Base-by-base conservation (phyloP, 192 early-diverging fungal species). In the Backusella mclennaniae region DNA sequence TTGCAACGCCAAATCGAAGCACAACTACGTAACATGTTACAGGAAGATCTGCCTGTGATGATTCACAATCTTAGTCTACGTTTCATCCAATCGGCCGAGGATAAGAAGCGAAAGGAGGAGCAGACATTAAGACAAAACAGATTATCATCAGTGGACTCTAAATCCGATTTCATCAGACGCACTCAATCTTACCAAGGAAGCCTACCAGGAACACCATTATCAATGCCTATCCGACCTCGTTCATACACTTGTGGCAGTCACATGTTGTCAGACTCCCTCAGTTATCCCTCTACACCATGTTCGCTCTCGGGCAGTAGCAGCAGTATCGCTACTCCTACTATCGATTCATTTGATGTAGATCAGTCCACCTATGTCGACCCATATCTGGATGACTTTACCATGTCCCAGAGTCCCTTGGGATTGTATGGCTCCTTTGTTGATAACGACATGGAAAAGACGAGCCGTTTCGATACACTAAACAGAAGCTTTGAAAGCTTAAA, bases 1-100 rank as follows among this genome's bases (percentile, higher is more conserved):
- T 80, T 99, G 49, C 97, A 98, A 85, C 80, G 85, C 9, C 92
- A 96, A 73, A 99, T 99, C 63, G 96, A 99, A 79, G 89, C 90
- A 11, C 93, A 95, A 69, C 81, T 99, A 68, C 78, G 96, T 15
- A 93, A 92, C 71, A 82, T 99, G 88, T 96, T 99, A 73, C 92
- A 93, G 78, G 96, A 99, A 33, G 96, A 98, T 79, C 78, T 99
- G 69, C 98, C 98, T 0, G 84, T 91, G 38, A 90, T 99, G 72
- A 95, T 99, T 21, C 98, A 99, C 81, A 91, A 94, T 39, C 90
- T 98, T 70, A 95, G 93, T 9, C 80, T 94, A 29, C 87, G 90
- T 41, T 88, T 89, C 53, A 89, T 91, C 23, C 87, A 91, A 69
- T 87, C 82, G 59, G 84, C 86, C 74, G 84, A 87, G 82, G 79